Conservation (phyloP, 768 basidiomycete genomes). For the Rhizopogon rudus region DNA sequence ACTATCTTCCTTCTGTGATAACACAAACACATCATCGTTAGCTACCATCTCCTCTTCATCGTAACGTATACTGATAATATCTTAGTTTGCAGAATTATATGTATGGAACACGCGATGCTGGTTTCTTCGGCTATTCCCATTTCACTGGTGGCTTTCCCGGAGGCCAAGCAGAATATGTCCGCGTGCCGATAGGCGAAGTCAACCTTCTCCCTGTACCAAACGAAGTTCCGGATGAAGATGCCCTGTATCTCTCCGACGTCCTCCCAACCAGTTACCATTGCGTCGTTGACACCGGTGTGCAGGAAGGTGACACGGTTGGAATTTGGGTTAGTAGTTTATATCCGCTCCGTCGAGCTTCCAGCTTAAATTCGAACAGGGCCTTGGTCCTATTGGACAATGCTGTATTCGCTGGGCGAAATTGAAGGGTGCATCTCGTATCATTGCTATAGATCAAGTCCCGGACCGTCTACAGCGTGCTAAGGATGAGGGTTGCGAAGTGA, state of each 20-base stretch:
- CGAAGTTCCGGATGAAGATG: slow-evolving; percentile 58
- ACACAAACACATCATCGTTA: slow-evolving; percentile 61
- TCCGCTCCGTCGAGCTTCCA: not conserved
- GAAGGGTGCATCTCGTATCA: slow-evolving; percentile 66
- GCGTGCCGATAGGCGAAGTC: slow-evolving; percentile 66
- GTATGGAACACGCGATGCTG: slow-evolving; percentile 66
- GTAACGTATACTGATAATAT: not conserved
- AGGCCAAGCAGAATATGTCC: slow-evolving; percentile 72
- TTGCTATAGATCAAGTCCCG: slow-evolving; percentile 62
- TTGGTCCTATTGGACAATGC: slow-evolving; percentile 65
- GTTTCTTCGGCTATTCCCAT: slow-evolving; percentile 70
- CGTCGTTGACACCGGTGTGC: slow-evolving; percentile 70
- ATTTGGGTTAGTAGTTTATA: slow-evolving; percentile 50
- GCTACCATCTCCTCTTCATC: slow-evolving; percentile 19
- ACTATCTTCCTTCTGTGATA: slow-evolving; percentile 66
- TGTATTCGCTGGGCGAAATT: slow-evolving; percentile 56
- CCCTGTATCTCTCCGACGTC: slow-evolving; percentile 53
- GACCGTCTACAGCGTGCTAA: slow-evolving; percentile 44
- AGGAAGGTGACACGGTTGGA: slow-evolving; percentile 64
- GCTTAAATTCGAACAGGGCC: slow-evolving; percentile 33
- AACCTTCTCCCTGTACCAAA: slow-evolving; percentile 71
- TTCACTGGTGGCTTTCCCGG: slow-evolving; percentile 70
- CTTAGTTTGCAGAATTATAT: slow-evolving; percentile 47
- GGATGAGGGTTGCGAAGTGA: slow-evolving; percentile 45
- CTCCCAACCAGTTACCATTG: slow-evolving; percentile 71